Percentiles rank a stretch among this genome's conserved stretches.
Evolutionary conservation across 2,329 filamentous ascomycete species (phyloP).

Genomic region (Microdochium paspali): DNA sequence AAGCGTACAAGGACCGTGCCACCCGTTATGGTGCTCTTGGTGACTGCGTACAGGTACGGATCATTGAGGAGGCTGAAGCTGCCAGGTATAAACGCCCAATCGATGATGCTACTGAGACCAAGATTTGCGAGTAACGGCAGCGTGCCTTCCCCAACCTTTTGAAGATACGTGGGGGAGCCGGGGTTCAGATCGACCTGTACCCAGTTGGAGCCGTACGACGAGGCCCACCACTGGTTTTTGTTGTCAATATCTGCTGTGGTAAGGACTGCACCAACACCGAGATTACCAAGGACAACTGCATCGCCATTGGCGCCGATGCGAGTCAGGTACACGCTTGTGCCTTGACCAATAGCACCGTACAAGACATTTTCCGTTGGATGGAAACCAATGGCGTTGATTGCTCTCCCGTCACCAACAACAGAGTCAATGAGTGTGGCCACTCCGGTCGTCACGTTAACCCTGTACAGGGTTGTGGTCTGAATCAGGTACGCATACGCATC

Average conservation of each 20-base stretch:
- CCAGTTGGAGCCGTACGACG: neutral
- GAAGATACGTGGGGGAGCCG: neutral
- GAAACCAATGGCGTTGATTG: conserved; percentile 1
- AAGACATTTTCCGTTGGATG: neutral
- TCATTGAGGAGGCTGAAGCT: no score
- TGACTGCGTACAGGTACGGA: neutral
- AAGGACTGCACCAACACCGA: neutral
- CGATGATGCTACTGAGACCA: neutral
- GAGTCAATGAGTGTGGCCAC: neutral
- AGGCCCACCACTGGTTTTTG: neutral
- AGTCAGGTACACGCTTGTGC: neutral
- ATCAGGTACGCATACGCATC: conserved; percentile 1
- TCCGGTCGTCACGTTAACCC: neutral
- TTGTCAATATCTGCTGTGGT: neutral
- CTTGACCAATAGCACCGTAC: conserved; percentile 1
- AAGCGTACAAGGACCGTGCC: neutral
- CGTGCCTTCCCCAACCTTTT: neutral
- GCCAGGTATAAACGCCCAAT: neutral
- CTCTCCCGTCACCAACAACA: neutral
- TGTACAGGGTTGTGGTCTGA: neutral
- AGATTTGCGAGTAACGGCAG: neutral
- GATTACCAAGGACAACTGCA: neutral
- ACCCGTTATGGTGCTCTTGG: neutral
- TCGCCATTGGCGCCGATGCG: neutral
- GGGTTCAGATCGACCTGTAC: neutral